Evolutionary conservation across 306 rosid species (phyloP).

Genomic region (Cicer cuneatum): DNA sequence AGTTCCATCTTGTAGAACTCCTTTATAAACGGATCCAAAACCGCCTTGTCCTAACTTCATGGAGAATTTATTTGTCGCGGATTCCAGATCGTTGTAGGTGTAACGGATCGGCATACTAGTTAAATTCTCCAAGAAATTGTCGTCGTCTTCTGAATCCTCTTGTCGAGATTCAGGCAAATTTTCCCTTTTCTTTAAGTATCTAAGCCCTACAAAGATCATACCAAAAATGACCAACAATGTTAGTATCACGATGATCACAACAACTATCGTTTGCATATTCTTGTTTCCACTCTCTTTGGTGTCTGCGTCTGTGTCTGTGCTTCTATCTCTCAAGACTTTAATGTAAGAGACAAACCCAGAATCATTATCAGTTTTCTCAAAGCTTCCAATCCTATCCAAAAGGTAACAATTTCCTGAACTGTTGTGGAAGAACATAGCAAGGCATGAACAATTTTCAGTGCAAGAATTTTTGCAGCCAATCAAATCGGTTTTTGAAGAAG

Average conservation of each 20-base stretch:
- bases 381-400: slow-evolving; percentile 74
- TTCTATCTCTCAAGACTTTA: slow-evolving; percentile 55
- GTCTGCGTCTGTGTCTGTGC: slow-evolving; percentile 14
- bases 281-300: slow-evolving; percentile 45
- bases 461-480: slow-evolving; percentile 69
- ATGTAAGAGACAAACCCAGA: slow-evolving; percentile 70
- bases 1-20: slow-evolving; percentile 73
- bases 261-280: slow-evolving; percentile 50
- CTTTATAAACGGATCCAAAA: slow-evolving; percentile 68
- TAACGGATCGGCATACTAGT: slow-evolving; percentile 78
- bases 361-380: slow-evolving; percentile 51
- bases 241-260: slow-evolving; percentile 59
- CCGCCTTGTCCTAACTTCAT: slow-evolving; percentile 82
- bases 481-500: slow-evolving; percentile 64
- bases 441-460: slow-evolving; percentile 73
- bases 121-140: slow-evolving; percentile 72
- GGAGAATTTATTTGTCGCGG: slow-evolving; percentile 75
- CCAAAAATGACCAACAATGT: slow-evolving; percentile 58
- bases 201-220: slow-evolving; percentile 56
- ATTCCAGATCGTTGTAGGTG: slow-evolving; percentile 67
- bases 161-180: slow-evolving; percentile 47
- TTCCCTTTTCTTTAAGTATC: slow-evolving; percentile 52
- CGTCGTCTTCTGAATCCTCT: slow-evolving; percentile 80
- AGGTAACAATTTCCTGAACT: slow-evolving; percentile 73
- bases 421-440: slow-evolving; percentile 76